A percentile compares a stretch with the other conserved stretches of the same genome.
phyloP scores from a whole-genome alignment of 73 alveolate genomes.

The Tetrahymena elliotti region DNA sequence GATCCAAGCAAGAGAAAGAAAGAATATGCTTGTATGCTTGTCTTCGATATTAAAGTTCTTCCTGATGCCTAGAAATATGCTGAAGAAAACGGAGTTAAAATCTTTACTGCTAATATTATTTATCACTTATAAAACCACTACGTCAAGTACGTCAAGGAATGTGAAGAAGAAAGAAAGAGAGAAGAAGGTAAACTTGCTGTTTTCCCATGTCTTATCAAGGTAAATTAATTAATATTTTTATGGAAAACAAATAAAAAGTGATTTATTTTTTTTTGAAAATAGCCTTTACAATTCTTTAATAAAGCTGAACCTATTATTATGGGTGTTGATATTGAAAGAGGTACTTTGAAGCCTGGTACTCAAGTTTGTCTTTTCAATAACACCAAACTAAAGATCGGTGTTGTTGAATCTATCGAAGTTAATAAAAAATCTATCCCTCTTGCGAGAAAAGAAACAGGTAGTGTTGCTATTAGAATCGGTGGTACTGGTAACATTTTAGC shows the following conservation, averaged over 20 bases:
- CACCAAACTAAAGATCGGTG: conserved; percentile 75
- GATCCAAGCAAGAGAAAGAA: conserved; percentile 36
- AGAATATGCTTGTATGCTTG: conserved; percentile 88
- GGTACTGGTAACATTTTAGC: conserved; percentile 65
- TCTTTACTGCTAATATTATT: conserved; percentile 95
- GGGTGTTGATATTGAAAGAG: conserved; percentile 87
- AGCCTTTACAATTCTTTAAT: conserved; percentile 45
- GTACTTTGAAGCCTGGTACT: conserved; percentile 83
- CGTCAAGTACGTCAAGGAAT: conserved; percentile 81
- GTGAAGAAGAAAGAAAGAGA: conserved; percentile 84
- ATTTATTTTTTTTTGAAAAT: background rate
- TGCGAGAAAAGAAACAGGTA: conserved; percentile 79
- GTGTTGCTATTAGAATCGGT: conserved; percentile 82
- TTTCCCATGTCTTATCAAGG: conserved; percentile 89
- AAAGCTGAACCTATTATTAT: conserved; percentile 80
- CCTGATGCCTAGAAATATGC: conserved; percentile 98
- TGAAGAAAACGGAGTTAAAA: conserved; percentile 91
- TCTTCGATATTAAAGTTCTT: conserved; percentile 95
- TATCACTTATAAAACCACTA: conserved; percentile 96
- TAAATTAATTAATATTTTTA: background rate
- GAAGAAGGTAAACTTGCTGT: conserved; percentile 90
- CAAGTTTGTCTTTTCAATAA: conserved; percentile 84
- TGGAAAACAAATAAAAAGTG: background rate
- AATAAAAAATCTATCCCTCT: conserved; percentile 60
- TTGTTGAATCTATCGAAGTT: conserved; percentile 78